Evolutionary conservation across 192 early-diverging fungal species (phyloP), one percentile per base, ranked within the genome.

Genomic region (Coemansia sp.): DNA sequence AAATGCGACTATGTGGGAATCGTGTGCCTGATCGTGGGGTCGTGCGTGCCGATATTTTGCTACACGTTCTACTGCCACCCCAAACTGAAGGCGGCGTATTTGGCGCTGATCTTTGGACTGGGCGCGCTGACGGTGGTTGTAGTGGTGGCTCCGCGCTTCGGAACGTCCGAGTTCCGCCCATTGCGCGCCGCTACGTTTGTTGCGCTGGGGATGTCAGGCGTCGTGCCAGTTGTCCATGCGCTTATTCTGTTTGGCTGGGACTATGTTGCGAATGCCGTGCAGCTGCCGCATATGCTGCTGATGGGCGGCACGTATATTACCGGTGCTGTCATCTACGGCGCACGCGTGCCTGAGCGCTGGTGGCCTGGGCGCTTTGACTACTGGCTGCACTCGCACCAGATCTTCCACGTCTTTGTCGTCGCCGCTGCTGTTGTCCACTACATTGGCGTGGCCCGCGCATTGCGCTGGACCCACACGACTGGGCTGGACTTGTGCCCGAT

Each of bases 1-100:
- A 86, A 92, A 68, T 91, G 91, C 58, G 95, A 96, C 73, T 98
- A 95, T 84, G 83, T 91, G 19, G 94, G 94, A 11, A 98, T 96
- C 62, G 90, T 93, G 22, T 68, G 85, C 17, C 81, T 95, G 44
- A 94, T 93, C 53, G 84, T 89, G 37, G 78, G 78, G 0, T 84
- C 82, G 21, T 84, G 72, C 57, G 71, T 75, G 40, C 78, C 82
- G 3, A n/a, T 81, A 9, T 59, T 81, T 53, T 81, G 65, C 71
- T 84, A 84, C 72, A 65, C 68, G 47, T 88, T 91, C 57, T 87
- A 84, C 65, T 91, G 89, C 78, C 64, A 86, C 60, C 72, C 82
- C 1, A 58, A 28, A 19, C 73, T 71, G 19, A 85, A 84, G 69
- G 38, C 67, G 15, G 60, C 78, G 40, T 94, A 91, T 65, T 68